A percentile compares a stretch with the other conserved stretches of the same genome.
These are phyloP conservation scores for Allium fistulosum DNA, from an alignment of 106 monocot species.

Conservation along the genomic window DNA sequence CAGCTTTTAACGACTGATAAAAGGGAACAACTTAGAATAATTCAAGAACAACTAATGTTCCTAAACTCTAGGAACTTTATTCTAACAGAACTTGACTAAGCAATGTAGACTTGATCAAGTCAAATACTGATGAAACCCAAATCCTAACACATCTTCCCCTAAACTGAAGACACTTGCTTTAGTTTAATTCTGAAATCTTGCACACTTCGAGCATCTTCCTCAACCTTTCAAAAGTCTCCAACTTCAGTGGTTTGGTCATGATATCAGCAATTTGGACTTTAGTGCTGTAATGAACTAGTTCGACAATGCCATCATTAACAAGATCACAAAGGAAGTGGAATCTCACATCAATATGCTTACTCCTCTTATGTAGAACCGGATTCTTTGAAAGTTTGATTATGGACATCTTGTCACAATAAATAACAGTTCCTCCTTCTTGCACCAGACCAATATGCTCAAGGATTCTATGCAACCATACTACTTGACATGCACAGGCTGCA, in stretches of 20 bases:
- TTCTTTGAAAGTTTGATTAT: slow-evolving; percentile 7
- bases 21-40: no score
- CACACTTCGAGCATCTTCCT: not conserved
- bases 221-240: not conserved
- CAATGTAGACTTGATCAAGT: no score
- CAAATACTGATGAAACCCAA: no score
- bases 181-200: not conserved
- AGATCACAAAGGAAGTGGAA: not conserved
- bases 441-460: not conserved
- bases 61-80: no score
- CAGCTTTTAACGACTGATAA: no score
- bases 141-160: not conserved
- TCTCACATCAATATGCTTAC: slow-evolving; percentile 6
- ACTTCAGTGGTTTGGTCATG: not conserved
- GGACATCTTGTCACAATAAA: slow-evolving; percentile 6
- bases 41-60: no score
- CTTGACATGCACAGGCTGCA: slow-evolving; percentile 4
- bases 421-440: not conserved
- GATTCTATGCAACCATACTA: not conserved
- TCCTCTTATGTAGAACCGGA: slow-evolving; percentile 1
- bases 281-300: slow-evolving; percentile 1
- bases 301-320: not conserved
- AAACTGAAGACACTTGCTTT: not conserved
- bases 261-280: slow-evolving; percentile 4
- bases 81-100: no score